These are phyloP conservation scores for Juglanconis oblonga DNA, from an alignment of 2,329 filamentous ascomycete species.

Conservation along the genomic window DNA sequence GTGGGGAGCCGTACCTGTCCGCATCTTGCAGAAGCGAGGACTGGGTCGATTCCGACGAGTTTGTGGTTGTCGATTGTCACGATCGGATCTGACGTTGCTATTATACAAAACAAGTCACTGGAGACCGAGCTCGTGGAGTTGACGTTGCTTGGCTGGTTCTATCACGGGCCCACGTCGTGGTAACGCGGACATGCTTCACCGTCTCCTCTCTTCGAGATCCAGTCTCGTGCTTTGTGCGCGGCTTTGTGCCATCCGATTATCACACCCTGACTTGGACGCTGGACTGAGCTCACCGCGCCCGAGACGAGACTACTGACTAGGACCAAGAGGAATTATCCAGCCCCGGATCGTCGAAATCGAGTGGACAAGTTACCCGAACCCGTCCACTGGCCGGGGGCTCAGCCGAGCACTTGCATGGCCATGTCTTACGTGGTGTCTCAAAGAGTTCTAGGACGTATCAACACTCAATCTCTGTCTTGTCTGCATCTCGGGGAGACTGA, in stretches of 20 bases:
- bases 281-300: neutral
- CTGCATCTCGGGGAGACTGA: neutral
- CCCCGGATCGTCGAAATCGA: constrained; percentile 1
- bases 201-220: neutral
- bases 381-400: constrained; percentile 1
- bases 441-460: neutral
- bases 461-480: neutral
- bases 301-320: constrained; percentile 6
- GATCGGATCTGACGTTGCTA: neutral
- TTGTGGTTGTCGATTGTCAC: neutral
- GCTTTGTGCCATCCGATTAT: neutral
- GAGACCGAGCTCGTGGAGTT: neutral
- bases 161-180: neutral
- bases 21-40: neutral
- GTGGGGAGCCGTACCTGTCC: neutral
- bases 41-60: neutral
- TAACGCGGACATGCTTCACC: neutral
- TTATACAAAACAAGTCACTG: neutral
- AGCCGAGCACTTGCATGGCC: constrained; percentile 12
- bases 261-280: neutral
- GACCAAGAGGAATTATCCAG: constrained; percentile 4
- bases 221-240: neutral
- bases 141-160: neutral
- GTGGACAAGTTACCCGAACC: constrained; percentile 17
- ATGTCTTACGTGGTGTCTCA: constrained; percentile 17